A percentile compares a stretch with the other conserved stretches of the same genome.
phyloP scores from a whole-genome alignment of 2,329 filamentous ascomycete genomes.

The Arthrocladium fulminans region DNA sequence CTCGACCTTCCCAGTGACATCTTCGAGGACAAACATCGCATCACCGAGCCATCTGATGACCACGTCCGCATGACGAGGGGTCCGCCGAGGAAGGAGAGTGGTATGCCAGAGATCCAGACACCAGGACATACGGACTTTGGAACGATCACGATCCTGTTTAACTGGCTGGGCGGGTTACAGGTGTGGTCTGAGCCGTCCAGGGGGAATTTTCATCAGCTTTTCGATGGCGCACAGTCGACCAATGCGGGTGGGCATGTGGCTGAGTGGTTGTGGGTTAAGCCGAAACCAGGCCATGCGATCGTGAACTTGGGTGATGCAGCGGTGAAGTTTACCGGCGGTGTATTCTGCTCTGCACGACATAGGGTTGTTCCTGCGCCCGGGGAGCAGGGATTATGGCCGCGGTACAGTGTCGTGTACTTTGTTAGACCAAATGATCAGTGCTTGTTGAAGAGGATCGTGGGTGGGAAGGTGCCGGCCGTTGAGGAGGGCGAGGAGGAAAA shows the following conservation, averaged over 20 bases:
- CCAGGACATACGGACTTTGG: slow-evolving; percentile 27
- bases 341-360: slow-evolving; percentile 37
- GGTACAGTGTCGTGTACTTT: slow-evolving; percentile 50
- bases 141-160: slow-evolving; percentile 27
- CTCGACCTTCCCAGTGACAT: slow-evolving; percentile 15
- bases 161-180: slow-evolving; percentile 24
- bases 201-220: slow-evolving; percentile 3
- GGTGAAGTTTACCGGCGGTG: slow-evolving; percentile 37
- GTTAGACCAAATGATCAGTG: slow-evolving; percentile 42
- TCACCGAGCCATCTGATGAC: slow-evolving; percentile 35
- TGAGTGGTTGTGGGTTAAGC: slow-evolving; percentile 38
- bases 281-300: slow-evolving; percentile 28
- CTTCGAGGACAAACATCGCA: slow-evolving; percentile 18
- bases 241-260: slow-evolving; percentile 11
- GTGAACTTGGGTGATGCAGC: slow-evolving; percentile 31
- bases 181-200: slow-evolving; percentile 28
- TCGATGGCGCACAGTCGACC: slow-evolving; percentile 2
- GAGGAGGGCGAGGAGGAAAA: slow-evolving; percentile 23
- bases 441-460: slow-evolving; percentile 30
- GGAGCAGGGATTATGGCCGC: slow-evolving; percentile 34
- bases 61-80: slow-evolving; percentile 40
- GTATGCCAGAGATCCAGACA: slow-evolving; percentile 18
- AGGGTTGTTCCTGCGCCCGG: slow-evolving; percentile 44
- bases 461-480: slow-evolving; percentile 29
- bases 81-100: slow-evolving; percentile 20